These are phyloP conservation scores for Candida oleophila DNA, from an alignment of 805 yeast genomes.

Conservation along the genomic window DNA sequence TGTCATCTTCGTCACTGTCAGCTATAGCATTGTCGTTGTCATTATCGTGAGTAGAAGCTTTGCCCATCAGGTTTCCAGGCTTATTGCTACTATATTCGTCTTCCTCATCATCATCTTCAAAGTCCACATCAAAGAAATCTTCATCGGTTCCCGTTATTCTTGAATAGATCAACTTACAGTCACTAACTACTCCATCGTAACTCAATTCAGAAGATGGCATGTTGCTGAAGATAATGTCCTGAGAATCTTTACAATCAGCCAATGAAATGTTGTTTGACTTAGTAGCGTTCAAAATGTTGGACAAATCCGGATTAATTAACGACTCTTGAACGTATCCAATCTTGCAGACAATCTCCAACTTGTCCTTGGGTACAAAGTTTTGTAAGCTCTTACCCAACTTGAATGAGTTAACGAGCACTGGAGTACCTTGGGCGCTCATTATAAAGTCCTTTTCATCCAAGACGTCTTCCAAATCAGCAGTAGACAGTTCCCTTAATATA, in stretches of 20 bases:
- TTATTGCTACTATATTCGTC: constrained; percentile 7
- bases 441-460: constrained; percentile 52
- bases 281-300: constrained; percentile 33
- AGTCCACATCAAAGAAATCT: constrained; percentile 94
- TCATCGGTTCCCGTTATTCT: constrained; percentile 89
- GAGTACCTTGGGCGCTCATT: constrained; percentile 49
- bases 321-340: constrained; percentile 40
- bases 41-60: constrained; percentile 5
- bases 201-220: constrained; percentile 86
- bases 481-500: constrained; percentile 71
- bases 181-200: constrained; percentile 86
- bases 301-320: constrained; percentile 35
- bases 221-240: constrained; percentile 39
- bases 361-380: constrained; percentile 80
- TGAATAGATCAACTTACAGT: constrained; percentile 72
- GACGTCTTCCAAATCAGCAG: constrained; percentile 45
- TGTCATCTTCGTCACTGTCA: constrained; percentile 38
- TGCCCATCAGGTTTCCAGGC: constrained; percentile 3
- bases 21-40: constrained; percentile 30
- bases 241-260: constrained; percentile 46
- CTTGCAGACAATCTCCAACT: constrained; percentile 44
- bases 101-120: constrained; percentile 86
- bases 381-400: constrained; percentile 83
- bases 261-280: constrained; percentile 25
- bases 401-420: constrained; percentile 70